Base-by-base conservation (phyloP, 345 rosid species). In the Crucihimalaya himalaica region DNA sequence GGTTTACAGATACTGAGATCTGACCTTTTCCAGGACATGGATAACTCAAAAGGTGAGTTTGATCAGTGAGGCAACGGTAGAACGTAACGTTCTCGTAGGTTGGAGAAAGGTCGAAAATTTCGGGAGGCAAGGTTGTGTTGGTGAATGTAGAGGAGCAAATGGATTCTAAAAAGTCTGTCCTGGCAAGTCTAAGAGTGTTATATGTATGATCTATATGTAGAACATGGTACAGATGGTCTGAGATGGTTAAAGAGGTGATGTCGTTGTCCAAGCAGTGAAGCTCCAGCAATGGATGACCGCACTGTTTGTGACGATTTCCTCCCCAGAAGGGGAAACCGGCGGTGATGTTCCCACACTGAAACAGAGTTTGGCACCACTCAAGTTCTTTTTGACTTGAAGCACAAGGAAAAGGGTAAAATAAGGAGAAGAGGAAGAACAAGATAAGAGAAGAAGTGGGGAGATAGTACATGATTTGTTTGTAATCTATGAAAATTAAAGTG, bases 131-230 rank as follows among this genome's bases (percentile, higher is more conserved):
- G n/a, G n/a, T n/a, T 35, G 72, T 19, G 58, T 20, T 55, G 1
- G 40, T 31, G 52, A 5, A 46, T 5, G 21, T 1, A 4, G 45
- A 19, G 2, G 45, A 28, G 23, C 81, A 81, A 50, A 73, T 20
- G 4, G 62, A 74, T 0, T 42, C 21, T 12, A n/a, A 3, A 55
- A 10, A 29, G 35, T 81, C 79, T 70, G 68, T 0, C 50, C 70
- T 77, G 1, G 71, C 74, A 34, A 85, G 68, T n/a, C 6, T 70
- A 4, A 86, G 37, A 20, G 5, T 57, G 15, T 46, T 50, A 4
- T 5, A 18, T 0, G 25, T 8, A 0, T 3, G 5, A 9, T 42
- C 0, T 25, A 82, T 37, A 0, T 65, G 23, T 10, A 74, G 9
- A 34, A 86, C 87, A 1, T 5, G 5, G 70, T 69, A 86, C 9